These are phyloP conservation scores for Cercis canadensis DNA, from an alignment of 306 rosid species.

Conservation along the genomic window DNA sequence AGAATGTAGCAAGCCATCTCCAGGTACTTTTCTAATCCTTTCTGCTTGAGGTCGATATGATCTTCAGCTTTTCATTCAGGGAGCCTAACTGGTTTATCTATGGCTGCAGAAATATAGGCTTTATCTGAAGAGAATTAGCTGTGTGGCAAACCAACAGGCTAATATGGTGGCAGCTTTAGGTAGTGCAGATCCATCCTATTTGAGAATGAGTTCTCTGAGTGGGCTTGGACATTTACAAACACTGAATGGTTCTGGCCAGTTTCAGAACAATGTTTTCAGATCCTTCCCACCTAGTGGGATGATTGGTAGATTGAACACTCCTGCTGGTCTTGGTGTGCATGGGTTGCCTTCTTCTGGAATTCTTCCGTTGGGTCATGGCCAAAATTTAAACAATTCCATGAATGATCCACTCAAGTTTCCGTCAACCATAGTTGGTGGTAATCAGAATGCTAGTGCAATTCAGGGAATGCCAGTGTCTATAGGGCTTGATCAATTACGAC, in stretches of 20 bases:
- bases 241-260: conserved; percentile 63
- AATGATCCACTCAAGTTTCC: conserved; percentile 57
- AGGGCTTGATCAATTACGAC: conserved; percentile 64
- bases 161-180: conserved; percentile 86
- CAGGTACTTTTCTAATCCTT: conserved; percentile 62
- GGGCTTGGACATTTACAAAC: conserved; percentile 65
- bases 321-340: conserved; percentile 63
- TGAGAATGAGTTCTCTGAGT: conserved; percentile 62
- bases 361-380: conserved; percentile 66
- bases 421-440: conserved; percentile 53
- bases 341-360: conserved; percentile 71
- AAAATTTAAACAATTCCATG: conserved; percentile 47
- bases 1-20: conserved; percentile 98
- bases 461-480: conserved; percentile 59
- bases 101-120: conserved; percentile 92
- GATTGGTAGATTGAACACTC: conserved; percentile 75
- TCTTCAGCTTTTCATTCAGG: conserved; percentile 17
- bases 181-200: conserved; percentile 74
- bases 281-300: conserved; percentile 74
- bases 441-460: conserved; percentile 52
- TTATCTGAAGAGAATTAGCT: conserved; percentile 86
- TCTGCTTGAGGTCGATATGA: conserved; percentile 28
- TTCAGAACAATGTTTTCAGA: conserved; percentile 59
- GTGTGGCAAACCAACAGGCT: conserved; percentile 90
- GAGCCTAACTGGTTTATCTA: conserved; percentile 30